These are phyloP conservation scores for Fusarium praegraminearum DNA, from an alignment of 2,329 filamentous ascomycete genomes.

Conservation along the genomic window DNA sequence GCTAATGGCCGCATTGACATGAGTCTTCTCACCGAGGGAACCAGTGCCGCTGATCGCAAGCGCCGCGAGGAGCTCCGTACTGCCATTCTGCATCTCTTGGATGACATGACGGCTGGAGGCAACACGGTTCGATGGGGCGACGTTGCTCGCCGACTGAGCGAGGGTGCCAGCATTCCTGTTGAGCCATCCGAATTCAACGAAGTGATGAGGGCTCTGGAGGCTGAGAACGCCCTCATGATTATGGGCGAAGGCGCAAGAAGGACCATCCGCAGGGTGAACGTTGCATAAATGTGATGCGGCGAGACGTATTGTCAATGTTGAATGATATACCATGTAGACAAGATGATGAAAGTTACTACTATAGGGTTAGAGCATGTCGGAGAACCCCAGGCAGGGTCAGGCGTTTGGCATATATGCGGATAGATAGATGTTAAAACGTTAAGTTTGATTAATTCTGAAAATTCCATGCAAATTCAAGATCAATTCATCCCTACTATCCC, in stretches of 20 bases:
- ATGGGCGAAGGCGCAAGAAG: conserved; percentile 86
- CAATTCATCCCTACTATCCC: neutral
- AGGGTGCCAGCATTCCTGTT: conserved; percentile 76
- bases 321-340: conserved; percentile 45
- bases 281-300: conserved; percentile 25
- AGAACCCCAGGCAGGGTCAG: conserved; percentile 36
- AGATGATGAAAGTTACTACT: conserved; percentile 21
- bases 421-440: conserved; percentile 32
- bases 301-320: conserved; percentile 30
- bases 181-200: conserved; percentile 87
- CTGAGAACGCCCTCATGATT: conserved; percentile 84
- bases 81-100: conserved; percentile 78
- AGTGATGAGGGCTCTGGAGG: conserved; percentile 81
- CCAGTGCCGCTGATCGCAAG: conserved; percentile 85
- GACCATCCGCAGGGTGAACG: conserved; percentile 80
- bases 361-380: conserved; percentile 20
- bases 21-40: conserved; percentile 95
- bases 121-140: conserved; percentile 82
- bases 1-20: conserved; percentile 94
- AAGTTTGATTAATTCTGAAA: conserved; percentile 28
- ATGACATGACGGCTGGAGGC: conserved; percentile 79
- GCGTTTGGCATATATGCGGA: conserved; percentile 44
- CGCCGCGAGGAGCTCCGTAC: conserved; percentile 86
- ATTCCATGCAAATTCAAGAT: neutral
- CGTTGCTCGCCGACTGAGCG: conserved; percentile 76